Evolutionary conservation across 331 rosid genomes (phyloP), one percentile per base, ranked within the genome.

Genomic region (Stylosanthes scabra): DNA sequence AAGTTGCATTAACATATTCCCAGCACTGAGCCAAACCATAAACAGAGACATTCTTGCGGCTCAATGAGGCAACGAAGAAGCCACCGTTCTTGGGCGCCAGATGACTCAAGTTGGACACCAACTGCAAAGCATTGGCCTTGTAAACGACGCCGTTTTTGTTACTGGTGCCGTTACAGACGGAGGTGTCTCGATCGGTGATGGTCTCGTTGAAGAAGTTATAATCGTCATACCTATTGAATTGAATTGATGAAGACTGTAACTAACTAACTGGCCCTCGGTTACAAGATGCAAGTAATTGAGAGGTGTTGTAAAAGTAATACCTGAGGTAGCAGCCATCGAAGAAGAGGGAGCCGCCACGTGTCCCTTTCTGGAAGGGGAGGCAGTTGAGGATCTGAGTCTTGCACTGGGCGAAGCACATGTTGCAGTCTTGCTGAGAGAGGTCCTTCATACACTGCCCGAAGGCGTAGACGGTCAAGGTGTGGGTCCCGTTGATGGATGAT

Each of bases 21-120:
- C 97, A 92, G 56, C 97, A 92, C 83, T 89, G 96, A 75, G 87
- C 97, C 92, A 89, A 85, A 27, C 97, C 94, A 75, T 74, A 83
- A 59, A 92, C 96, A 4, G 67, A 70, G 1, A 78, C 81, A 66
- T 89, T 88, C 42, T 52, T 60, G n/a, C 42, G 27, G 5, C 8
- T 55, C 78, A 84, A 79, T 50, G 54, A 66, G n/a, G 86, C 90
- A 14, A 78, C 93, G 27, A 47, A 47, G 16, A 89, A 92, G 25
- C 93, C 92, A 37, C 72, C 84, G 12, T 82, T 84, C 57, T 49
- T 82, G 0, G 84, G 83, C 16, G 93, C 90, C 68, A 54, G 72
- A 5, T 50, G 55, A 46, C 92, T 88, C 84, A 92, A 59, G 73
- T 89, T 88, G 72, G 78, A 74, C 65, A 83, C 85, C 82, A 92